Conservation (phyloP, 139 green algal genomes). For the Yamagishiella unicocca region DNA sequence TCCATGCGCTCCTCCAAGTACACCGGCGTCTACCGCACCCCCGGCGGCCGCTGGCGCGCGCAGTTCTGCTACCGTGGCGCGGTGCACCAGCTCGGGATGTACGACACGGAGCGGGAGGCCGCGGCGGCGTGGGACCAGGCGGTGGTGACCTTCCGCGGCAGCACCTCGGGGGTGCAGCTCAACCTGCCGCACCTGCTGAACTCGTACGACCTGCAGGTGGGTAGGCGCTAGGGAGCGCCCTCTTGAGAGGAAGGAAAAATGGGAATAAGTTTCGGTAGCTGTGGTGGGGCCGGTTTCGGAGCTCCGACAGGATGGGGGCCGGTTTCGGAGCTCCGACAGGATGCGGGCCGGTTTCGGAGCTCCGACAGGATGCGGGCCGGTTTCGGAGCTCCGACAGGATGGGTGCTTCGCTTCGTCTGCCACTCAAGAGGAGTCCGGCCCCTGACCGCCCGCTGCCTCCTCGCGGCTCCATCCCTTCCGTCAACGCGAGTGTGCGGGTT, state of each 20-base stretch:
- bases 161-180: constrained; percentile 20
- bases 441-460: too few species aligned
- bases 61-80: constrained; percentile 55
- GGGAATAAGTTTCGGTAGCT: too few species aligned
- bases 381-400: too few species aligned
- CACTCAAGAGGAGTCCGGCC: too few species aligned
- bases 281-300: too few species aligned
- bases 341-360: too few species aligned
- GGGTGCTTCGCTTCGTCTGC: too few species aligned
- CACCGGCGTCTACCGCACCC: constrained; percentile 56
- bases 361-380: too few species aligned
- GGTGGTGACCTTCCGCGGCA: constrained; percentile 37
- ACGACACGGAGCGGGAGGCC: constrained; percentile 53
- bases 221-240: too few species aligned
- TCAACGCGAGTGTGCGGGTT: not conserved
- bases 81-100: constrained; percentile 60
- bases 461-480: not conserved
- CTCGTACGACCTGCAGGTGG: constrained; percentile 41
- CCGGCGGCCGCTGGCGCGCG: constrained; percentile 50
- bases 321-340: too few species aligned
- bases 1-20: constrained; percentile 47
- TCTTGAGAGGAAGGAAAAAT: too few species aligned
- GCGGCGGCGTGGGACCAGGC: constrained; percentile 53
- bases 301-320: too few species aligned
- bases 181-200: constrained; percentile 52